Evolutionary conservation across 2,329 filamentous ascomycete genomes (phyloP).

Genomic region (Venturia effusa): DNA sequence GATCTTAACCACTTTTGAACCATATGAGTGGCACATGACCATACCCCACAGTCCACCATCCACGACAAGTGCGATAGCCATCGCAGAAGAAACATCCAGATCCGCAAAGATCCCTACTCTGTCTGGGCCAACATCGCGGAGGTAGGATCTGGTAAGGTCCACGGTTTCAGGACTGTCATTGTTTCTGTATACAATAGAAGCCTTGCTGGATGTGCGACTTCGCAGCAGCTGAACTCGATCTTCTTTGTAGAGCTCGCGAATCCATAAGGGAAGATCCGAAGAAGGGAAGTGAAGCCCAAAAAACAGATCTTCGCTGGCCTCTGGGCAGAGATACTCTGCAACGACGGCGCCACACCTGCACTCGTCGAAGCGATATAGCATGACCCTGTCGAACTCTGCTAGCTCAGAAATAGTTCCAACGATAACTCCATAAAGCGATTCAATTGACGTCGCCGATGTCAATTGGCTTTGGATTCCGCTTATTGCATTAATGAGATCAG

Average conservation of each 20-base stretch:
- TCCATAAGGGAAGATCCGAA: neutral
- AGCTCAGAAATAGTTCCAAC: neutral
- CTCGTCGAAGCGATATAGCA: constrained; percentile 5
- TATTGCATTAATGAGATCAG: neutral
- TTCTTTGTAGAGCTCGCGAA: neutral
- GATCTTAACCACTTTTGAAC: neutral
- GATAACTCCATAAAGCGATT: neutral
- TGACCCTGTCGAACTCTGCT: neutral
- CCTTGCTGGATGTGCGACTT: neutral
- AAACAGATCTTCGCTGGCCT: neutral
- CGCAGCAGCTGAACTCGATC: neutral
- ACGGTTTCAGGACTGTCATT: neutral
- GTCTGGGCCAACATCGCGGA: neutral
- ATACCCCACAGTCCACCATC: constrained; percentile 2
- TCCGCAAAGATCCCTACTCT: neutral
- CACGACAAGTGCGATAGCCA: neutral
- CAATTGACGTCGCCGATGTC: neutral
- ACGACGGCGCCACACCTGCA: neutral
- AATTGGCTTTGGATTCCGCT: neutral
- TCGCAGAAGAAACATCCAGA: neutral
- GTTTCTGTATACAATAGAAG: neutral
- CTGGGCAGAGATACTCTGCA: neutral
- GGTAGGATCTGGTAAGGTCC: neutral
- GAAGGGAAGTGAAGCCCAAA: neutral
- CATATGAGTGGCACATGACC: neutral